phyloP scores from a whole-genome alignment of 305 asterid genomes.

The Fraxinus latifolia region DNA sequence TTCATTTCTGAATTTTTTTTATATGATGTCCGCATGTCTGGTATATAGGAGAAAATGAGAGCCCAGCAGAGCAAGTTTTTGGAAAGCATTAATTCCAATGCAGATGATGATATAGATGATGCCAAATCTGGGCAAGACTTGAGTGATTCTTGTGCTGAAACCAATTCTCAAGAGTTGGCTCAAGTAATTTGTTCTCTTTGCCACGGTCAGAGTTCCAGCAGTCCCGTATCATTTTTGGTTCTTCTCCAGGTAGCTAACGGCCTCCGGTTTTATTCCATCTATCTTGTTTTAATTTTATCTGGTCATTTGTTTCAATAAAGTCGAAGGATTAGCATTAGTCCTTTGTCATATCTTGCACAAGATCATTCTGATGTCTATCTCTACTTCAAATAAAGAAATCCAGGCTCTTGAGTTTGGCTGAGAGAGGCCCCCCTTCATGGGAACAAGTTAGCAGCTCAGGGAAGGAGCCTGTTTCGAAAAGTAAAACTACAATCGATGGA shows the following conservation, averaged over 20 bases:
- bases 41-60: constrained; percentile 76
- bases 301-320: constrained; percentile 9
- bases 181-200: constrained; percentile 86
- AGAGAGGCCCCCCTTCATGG: constrained; percentile 77
- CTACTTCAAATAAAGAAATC: constrained; percentile 67
- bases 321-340: not conserved
- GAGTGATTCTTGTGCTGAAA: constrained; percentile 38
- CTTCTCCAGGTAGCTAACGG: constrained; percentile 73
- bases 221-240: constrained; percentile 75
- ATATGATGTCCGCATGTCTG: not conserved
- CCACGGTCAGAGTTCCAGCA: constrained; percentile 63
- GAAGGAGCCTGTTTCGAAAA: constrained; percentile 45
- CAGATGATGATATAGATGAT: constrained; percentile 59
- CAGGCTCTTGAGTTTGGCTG: constrained; percentile 71
- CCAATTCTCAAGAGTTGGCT: constrained; percentile 44
- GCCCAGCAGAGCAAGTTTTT: constrained; percentile 82
- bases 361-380: constrained; percentile 26
- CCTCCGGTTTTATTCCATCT: constrained; percentile 17
- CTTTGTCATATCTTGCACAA: not conserved
- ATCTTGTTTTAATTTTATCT: not conserved
- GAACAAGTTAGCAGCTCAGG: constrained; percentile 55
- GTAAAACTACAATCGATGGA: constrained; percentile 27
- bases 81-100: constrained; percentile 54
- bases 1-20: constrained; percentile 16
- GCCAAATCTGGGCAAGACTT: constrained; percentile 46